A percentile compares a stretch with the other conserved stretches of the same genome.
Conservation (phyloP, 106 monocot species). For the Apostasia shenzhenica region DNA sequence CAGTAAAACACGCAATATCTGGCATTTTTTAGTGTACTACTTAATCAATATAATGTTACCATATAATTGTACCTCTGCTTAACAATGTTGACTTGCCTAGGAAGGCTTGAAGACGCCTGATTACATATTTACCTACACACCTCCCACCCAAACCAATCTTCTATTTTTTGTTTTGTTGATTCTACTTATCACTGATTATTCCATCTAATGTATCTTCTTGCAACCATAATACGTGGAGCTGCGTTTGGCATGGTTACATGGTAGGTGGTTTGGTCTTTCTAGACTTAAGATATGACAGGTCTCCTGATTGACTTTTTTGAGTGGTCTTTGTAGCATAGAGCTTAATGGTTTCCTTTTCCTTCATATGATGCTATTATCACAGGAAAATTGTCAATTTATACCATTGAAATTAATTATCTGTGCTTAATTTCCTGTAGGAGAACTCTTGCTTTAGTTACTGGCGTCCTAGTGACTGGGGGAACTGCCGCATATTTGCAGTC, state of each 20-base stretch:
- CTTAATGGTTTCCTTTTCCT: not conserved
- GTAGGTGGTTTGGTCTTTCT: not conserved
- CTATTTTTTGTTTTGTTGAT: not conserved
- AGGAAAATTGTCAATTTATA: not conserved
- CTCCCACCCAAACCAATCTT: no score
- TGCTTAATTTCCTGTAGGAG: slow-evolving; percentile 36
- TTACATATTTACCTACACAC: not conserved
- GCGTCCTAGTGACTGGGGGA: slow-evolving; percentile 68
- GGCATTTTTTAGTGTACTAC: no score
- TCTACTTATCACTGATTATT: not conserved
- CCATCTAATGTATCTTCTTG: no score
- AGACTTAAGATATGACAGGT: not conserved
- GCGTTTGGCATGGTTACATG: not conserved
- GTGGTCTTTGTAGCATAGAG: not conserved
- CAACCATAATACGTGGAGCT: not conserved
- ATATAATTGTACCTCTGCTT: not conserved
- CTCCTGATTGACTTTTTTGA: not conserved
- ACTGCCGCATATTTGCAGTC: slow-evolving; percentile 63
- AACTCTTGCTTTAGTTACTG: slow-evolving; percentile 55
- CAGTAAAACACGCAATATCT: not conserved
- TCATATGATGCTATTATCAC: not conserved
- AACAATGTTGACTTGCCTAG: not conserved
- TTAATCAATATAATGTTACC: no score
- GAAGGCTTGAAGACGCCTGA: no score
- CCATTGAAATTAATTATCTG: not conserved